These are phyloP conservation scores for Leishmania aethiopica DNA, from an alignment of 208 protist genomes.

Conservation along the genomic window DNA sequence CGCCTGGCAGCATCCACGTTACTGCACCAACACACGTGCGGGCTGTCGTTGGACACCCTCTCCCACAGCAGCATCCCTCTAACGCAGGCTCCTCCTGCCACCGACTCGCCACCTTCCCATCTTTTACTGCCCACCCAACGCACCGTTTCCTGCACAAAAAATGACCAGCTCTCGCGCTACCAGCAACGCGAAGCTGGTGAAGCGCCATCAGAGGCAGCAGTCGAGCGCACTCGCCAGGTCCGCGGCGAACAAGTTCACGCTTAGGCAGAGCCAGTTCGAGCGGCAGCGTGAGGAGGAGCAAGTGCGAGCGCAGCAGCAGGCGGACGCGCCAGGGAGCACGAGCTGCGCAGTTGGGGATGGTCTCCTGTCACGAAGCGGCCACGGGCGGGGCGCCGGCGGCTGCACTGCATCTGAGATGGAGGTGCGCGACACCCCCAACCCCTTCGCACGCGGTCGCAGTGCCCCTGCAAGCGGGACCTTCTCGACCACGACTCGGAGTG, in stretches of 20 bases:
- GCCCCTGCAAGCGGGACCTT: conserved; percentile 9
- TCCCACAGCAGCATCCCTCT: background rate
- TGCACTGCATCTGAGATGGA: conserved; percentile 33
- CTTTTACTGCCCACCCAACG: too few relatives aligned
- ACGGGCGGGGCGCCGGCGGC: conserved; percentile 9
- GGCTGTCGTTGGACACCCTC: background rate
- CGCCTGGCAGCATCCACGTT: background rate
- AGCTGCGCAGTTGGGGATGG: conserved; percentile 20
- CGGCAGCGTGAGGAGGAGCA: conserved; percentile 75
- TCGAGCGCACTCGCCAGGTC: conserved; percentile 42
- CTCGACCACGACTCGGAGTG: conserved; percentile 37
- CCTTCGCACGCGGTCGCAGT: conserved; percentile 27
- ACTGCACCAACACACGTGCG: background rate
- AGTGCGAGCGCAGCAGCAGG: conserved; percentile 30
- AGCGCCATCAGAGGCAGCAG: conserved; percentile 49
- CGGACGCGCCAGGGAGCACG: conserved; percentile 8
- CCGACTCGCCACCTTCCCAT: background rate
- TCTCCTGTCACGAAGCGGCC: conserved; percentile 7
- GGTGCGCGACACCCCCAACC: conserved; percentile 49
- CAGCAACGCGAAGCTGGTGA: conserved; percentile 57
- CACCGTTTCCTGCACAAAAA: background rate
- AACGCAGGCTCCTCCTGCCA: background rate
- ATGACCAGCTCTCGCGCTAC: conserved; percentile 48
- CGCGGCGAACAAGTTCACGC: conserved; percentile 58
- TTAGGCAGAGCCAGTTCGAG: conserved; percentile 82